Conservation (phyloP, 1,284 basidiomycete species). For the Rhodotorula sp. region DNA sequence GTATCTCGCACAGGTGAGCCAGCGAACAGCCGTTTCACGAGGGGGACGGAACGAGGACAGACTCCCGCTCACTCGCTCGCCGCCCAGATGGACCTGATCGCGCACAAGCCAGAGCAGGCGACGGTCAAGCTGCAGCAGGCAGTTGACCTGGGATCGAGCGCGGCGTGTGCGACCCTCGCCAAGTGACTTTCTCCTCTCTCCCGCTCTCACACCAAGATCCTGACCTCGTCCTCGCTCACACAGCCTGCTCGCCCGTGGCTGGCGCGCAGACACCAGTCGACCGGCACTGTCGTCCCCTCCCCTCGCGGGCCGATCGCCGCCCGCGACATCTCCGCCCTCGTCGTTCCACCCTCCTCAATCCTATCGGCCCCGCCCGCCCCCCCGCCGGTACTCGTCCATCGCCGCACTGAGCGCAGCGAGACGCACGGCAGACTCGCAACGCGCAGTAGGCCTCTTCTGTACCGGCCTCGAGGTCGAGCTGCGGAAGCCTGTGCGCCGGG, state of each 20-base stretch:
- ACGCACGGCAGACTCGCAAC: too few relatives aligned
- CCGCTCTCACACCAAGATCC: neutral
- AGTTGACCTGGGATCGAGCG: constrained; percentile 21
- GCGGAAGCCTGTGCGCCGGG: constrained; percentile 19
- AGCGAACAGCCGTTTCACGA: too few relatives aligned
- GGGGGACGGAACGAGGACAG: neutral
- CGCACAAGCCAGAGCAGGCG: constrained; percentile 29
- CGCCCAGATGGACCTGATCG: constrained; percentile 39
- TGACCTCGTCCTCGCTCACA: neutral
- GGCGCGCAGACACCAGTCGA: neutral
- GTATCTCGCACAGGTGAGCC: constrained; percentile 40
- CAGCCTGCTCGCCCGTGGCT: constrained; percentile 8
- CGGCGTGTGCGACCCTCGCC: constrained; percentile 39
- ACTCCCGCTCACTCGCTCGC: neutral
- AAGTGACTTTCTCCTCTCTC: constrained; percentile 26
- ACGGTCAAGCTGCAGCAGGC: constrained; percentile 28
- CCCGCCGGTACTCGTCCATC: too few relatives aligned
- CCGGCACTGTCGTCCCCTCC: constrained; percentile 3
- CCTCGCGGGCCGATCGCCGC: neutral
- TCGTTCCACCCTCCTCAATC: neutral
- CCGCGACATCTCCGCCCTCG: neutral
- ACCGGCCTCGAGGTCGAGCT: constrained; percentile 29
- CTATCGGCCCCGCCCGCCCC: neutral
- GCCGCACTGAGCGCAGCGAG: too few relatives aligned
- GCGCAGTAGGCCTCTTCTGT: too few relatives aligned